Base-by-base conservation (phyloP, 1,284 basidiomycete species). In the Cutaneotrichosporon daszewskae region DNA sequence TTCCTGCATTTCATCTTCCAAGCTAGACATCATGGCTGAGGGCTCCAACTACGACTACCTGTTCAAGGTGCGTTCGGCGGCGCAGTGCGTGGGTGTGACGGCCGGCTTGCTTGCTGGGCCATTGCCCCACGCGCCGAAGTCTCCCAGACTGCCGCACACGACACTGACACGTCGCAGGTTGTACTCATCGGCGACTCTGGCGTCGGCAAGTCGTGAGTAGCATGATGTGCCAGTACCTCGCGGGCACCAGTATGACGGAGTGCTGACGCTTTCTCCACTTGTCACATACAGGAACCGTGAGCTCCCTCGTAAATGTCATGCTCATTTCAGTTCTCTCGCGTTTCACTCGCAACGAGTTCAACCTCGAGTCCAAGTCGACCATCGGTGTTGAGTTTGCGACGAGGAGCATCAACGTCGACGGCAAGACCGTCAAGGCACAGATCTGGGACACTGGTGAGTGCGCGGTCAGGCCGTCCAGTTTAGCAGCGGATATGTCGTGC, bases 381-480 rank as follows among this genome's bases (percentile, higher is more conserved):
- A 98, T 99, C 71, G 94, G 94, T 48, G 95, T 99, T 62, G 95
- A 99, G 74, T 98, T 99, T 67, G 94, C 94, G 9, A 97, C 94
- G 37, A 81, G 95, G 63, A 90, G 89, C 37, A 90, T 94, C 71
- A 85, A 81, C 55, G 88, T 97, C 14, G 94, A 97, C 71, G 82
- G 83, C 33, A 99, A 99, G 82, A 95, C 85, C 5, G 81, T 99
- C 62, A 98, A 98, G 75, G 94, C 94, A 23, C 94, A 99, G 75
- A 97, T 99, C 62, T 99, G 94, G 94, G 95, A 99, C 75, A 97
- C 91, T 62, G 87, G 87, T 87, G 50, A 54, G 78, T 72, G 22
- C 12, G 20, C 17, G 7, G 32, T 17, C n/a, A n/a, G n/a, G n/a
- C n/a, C n/a, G n/a, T n/a, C n/a, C n/a, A n/a, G n/a, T n/a, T n/a